These are phyloP conservation scores for Helicostylum pulchrum DNA, from an alignment of 192 early-diverging fungal species.

Conservation along the genomic window DNA sequence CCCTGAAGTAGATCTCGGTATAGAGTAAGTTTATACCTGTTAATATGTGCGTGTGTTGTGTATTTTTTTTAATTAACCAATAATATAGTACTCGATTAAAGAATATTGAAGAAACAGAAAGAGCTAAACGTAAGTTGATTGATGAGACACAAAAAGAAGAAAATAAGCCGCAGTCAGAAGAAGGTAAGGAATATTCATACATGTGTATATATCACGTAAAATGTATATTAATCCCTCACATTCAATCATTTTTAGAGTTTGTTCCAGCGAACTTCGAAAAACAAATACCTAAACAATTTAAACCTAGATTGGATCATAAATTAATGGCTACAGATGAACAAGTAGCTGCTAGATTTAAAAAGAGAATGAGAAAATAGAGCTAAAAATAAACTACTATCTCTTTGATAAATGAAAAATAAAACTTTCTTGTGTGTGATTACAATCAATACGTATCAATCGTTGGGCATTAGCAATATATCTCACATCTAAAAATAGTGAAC, in stretches of 20 bases:
- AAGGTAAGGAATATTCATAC: not conserved
- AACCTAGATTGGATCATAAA: slow-evolving; percentile 44
- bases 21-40: slow-evolving; percentile 49
- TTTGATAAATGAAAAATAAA: no score
- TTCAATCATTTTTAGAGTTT: not conserved
- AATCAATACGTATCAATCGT: no score
- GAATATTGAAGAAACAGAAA: slow-evolving; percentile 83
- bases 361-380: slow-evolving; percentile 66
- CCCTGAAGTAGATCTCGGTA: slow-evolving; percentile 87
- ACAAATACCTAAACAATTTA: slow-evolving; percentile 25
- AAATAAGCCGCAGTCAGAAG: not conserved
- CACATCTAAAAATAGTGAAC: no score
- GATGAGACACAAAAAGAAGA: slow-evolving; percentile 40
- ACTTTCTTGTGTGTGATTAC: no score
- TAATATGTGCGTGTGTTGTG: not conserved
- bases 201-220: not conserved
- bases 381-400: not conserved
- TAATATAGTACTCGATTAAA: slow-evolving; percentile 49
- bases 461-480: no score
- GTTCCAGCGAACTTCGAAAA: slow-evolving; percentile 34
- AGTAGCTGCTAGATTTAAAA: slow-evolving; percentile 81
- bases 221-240: slow-evolving; percentile 5
- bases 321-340: slow-evolving; percentile 84
- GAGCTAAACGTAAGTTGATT: slow-evolving; percentile 59
- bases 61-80: no score